Evolutionary conservation across 139 green algal genomes (phyloP).

Genomic region (Chara braunii): DNA sequence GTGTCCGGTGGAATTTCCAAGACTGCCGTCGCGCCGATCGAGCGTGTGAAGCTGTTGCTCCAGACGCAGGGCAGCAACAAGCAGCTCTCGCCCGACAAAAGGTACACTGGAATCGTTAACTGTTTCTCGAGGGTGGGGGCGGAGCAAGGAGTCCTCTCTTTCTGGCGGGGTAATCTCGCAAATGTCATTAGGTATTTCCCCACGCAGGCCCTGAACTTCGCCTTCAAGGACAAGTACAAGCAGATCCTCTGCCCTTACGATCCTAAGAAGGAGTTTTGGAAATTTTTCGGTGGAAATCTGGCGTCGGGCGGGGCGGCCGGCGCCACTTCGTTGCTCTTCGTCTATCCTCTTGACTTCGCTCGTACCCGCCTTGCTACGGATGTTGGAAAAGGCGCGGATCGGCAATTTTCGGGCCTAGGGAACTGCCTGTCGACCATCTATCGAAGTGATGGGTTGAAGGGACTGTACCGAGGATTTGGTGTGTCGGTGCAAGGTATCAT

Average conservation of each 20-base stretch:
- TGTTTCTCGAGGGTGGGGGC: conserved; percentile 84
- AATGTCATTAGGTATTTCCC: conserved; percentile 97
- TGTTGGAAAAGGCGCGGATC: conserved; percentile 55
- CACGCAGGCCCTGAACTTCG: conserved; percentile 98
- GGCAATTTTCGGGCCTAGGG: conserved; percentile 86
- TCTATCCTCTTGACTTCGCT: conserved; percentile 99
- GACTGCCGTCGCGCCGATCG: conserved; percentile 88
- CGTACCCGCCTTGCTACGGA: conserved; percentile 95
- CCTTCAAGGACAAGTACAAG: conserved; percentile 99
- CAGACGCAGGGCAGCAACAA: conserved; percentile 73
- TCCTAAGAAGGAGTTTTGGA: conserved; percentile 71
- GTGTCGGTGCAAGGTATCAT: conserved; percentile 94
- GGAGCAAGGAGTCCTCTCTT: conserved; percentile 79
- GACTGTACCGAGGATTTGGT: conserved; percentile 81
- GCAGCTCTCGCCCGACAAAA: conserved; percentile 1
- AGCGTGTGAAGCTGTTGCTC: conserved; percentile 95
- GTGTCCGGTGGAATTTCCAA: conserved; percentile 82
- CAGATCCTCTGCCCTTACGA: conserved; percentile 87
- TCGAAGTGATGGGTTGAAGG: conserved; percentile 21
- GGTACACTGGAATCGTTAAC: conserved; percentile 67
- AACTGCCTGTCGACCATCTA: conserved; percentile 83
- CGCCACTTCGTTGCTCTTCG: conserved; percentile 88
- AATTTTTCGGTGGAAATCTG: conserved; percentile 94
- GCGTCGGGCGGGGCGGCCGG: conserved; percentile 82
- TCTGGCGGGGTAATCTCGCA: conserved; percentile 96